phyloP scores from a whole-genome alignment of 129 eudicot genomes.

The Scalesia atractyloides region DNA sequence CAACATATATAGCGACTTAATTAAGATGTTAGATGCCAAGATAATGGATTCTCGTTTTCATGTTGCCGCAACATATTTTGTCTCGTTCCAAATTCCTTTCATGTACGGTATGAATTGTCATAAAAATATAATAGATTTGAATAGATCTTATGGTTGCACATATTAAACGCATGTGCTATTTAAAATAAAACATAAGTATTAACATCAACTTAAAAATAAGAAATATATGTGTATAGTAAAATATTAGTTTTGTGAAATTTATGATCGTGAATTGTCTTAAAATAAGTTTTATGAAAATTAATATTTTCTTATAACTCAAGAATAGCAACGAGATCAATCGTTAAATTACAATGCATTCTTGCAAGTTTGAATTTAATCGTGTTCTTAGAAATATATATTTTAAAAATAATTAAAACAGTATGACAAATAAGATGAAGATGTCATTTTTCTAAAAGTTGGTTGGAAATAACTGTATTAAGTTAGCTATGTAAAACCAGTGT shows the following conservation, averaged over 20 bases:
- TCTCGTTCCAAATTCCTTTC: constrained; percentile 14
- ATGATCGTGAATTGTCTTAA: too few species aligned
- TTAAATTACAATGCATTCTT: background rate
- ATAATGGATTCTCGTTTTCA: constrained; percentile 27
- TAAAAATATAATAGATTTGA: background rate
- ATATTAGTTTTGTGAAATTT: too few species aligned
- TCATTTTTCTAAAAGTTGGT: background rate
- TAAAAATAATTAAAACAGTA: background rate
- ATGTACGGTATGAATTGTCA: constrained; percentile 24
- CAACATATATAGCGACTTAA: constrained; percentile 3
- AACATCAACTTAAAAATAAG: background rate
- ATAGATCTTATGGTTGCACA: background rate
- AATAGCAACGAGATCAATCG: background rate
- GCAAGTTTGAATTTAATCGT: background rate
- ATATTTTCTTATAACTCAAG: background rate
- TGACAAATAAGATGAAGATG: background rate
- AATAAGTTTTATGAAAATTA: too few species aligned
- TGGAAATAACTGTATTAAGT: background rate
- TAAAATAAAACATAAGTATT: background rate
- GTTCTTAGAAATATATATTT: background rate
- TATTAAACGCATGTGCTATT: background rate
- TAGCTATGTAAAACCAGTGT: too few species aligned
- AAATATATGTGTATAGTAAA: too few species aligned
- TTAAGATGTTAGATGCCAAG: constrained; percentile 25
- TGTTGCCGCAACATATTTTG: constrained; percentile 16